Conservation (phyloP, 1,284 basidiomycete genomes). For the Farysia itapuensis region DNA sequence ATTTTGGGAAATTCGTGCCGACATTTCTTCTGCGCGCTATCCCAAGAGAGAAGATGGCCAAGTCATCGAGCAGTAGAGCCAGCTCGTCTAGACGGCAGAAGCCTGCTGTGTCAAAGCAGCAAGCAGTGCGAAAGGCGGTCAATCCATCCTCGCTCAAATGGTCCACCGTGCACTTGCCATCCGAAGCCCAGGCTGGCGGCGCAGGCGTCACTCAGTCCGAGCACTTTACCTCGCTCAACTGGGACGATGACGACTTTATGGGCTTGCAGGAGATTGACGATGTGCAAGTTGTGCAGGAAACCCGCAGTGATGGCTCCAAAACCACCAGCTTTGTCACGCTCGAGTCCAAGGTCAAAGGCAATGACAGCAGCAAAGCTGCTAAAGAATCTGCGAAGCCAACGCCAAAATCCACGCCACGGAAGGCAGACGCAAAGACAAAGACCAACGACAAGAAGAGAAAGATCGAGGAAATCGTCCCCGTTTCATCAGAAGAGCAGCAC, state of each 20-base stretch:
- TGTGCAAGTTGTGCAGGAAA: constrained; percentile 45
- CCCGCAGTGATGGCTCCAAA: constrained; percentile 29
- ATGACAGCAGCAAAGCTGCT: constrained; percentile 2
- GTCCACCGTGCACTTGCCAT: constrained; percentile 35
- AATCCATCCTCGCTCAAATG: constrained; percentile 29
- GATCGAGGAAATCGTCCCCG: background rate
- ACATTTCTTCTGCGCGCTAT: too few relatives aligned
- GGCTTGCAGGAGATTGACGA: constrained; percentile 55
- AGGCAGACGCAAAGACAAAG: too few relatives aligned
- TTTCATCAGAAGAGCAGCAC: constrained; percentile 1
- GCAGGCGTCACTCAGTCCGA: constrained; percentile 38
- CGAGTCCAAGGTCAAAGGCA: constrained; percentile 27
- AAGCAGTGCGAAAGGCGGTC: constrained; percentile 10
- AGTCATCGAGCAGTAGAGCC: too few relatives aligned
- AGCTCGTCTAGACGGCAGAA: too few relatives aligned
- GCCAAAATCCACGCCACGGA: background rate
- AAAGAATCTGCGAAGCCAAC: background rate
- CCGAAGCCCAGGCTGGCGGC: constrained; percentile 30
- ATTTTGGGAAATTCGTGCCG: too few relatives aligned
- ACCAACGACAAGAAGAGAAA: constrained; percentile 1
- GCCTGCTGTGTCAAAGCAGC: constrained; percentile 1
- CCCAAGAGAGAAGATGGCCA: too few relatives aligned
- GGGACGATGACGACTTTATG: constrained; percentile 53
- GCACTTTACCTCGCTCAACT: constrained; percentile 30
- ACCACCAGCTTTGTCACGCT: constrained; percentile 35